Base-by-base conservation (phyloP, 1,284 basidiomycete genomes). In the Naganishia cerealis region DNA sequence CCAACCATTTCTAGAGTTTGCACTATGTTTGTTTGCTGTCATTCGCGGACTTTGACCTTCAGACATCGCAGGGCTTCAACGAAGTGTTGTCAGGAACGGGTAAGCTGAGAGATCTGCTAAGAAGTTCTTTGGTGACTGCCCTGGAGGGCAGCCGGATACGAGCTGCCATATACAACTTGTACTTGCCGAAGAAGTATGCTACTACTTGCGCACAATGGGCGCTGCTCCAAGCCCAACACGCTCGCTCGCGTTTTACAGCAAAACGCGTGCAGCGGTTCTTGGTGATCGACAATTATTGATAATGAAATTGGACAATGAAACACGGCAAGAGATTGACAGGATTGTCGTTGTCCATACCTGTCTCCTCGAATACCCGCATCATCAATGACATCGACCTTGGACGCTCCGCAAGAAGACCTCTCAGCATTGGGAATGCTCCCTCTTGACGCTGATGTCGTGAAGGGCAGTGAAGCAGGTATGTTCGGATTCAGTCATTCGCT, bases 401-500 rank as follows among this genome's bases (percentile, higher is more conserved):
- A 50, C n/a, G 46, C 3, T 50, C n/a, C 4, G 0, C 13, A 8
- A 24, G 33, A 59, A 36, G 43, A 29, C 40, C 8, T 40, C 5
- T 40, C 55, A 24, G 38, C 38, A 24, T 24, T 21, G 8, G 36
- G 55, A 16, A 57, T 21, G 55, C 16, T 40, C 21, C 38, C 16
- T 10, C 3, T 18, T 21, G 55, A 57, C 38, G 4, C 38, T 8
- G 10, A 18, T 12, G 55, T 21, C 3, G 38, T 24, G 18, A 21
- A 36, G 21, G 29, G 6, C 1, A 24, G 46, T 24, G 61, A 63
- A 40, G 48, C 61, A 54, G 61, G 61, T 63, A 54, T 18, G 61
- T 53, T 38, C 33, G 21, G 7, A 18, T 29, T 15, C 5, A 50
- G 8, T 33, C 50, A 9, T 33, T n/a, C 2, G 46, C 13, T 48